Percentiles rank a stretch among this genome's conserved stretches.
These are phyloP conservation scores for Gentiana straminea DNA, from an alignment of 257 asterid species.

Conservation along the genomic window DNA sequence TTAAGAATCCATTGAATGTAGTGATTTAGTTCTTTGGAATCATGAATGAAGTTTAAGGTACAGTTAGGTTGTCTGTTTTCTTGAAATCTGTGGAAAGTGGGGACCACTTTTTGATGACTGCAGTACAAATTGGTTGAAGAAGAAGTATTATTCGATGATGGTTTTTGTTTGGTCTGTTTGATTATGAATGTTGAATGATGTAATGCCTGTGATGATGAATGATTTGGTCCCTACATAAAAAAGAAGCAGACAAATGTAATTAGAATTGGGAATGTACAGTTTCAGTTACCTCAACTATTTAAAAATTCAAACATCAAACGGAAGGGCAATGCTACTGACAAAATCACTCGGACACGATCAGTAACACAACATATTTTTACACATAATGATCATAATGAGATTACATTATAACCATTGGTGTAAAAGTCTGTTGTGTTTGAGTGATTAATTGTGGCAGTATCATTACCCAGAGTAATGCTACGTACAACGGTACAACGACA, in stretches of 20 bases:
- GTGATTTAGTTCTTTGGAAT: conserved; percentile 17
- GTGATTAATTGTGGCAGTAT: no score
- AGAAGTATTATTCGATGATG: conserved; percentile 39
- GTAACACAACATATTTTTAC: no score
- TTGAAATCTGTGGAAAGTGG: conserved; percentile 3
- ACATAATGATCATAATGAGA: no score
- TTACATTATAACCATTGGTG: no score
- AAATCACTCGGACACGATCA: not conserved
- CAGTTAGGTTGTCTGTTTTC: conserved; percentile 17
- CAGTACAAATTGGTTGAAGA: conserved; percentile 49
- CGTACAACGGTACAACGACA: no score
- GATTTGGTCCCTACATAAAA: conserved; percentile 16
- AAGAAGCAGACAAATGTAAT: conserved; percentile 3
- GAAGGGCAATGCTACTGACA: not conserved
- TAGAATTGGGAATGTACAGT: not conserved
- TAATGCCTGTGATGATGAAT: conserved; percentile 30
- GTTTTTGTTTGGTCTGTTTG: conserved; percentile 25
- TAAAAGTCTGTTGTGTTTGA: no score
- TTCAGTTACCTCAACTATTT: no score
- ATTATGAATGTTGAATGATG: conserved; percentile 20
- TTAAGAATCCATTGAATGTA: conserved; percentile 45
- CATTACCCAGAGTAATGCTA: no score
- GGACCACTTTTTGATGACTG: conserved; percentile 6
- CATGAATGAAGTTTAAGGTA: conserved; percentile 21
- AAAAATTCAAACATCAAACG: no score